phyloP scores from a whole-genome alignment of 768 basidiomycete genomes.

The Suillus spraguei region DNA sequence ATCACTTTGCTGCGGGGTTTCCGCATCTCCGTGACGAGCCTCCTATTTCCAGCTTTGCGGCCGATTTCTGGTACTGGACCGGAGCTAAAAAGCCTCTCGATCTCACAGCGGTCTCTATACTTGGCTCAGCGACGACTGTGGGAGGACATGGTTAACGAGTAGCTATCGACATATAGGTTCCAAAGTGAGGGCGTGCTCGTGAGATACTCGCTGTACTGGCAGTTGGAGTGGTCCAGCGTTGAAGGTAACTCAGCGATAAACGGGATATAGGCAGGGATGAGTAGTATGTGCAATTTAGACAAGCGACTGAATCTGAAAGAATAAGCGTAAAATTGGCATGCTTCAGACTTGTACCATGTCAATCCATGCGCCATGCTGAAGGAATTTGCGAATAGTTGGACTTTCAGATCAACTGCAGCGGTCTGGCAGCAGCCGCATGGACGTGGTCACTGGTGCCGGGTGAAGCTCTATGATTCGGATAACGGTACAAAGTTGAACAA shows the following conservation, averaged over 20 bases:
- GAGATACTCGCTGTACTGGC: not conserved
- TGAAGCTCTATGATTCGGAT: too few relatives aligned
- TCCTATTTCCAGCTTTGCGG: slow-evolving; percentile 48
- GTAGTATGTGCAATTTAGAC: not conserved
- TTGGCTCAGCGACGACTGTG: not conserved
- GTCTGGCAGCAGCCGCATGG: too few relatives aligned
- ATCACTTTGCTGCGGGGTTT: slow-evolving; percentile 89
- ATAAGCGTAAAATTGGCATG: not conserved
- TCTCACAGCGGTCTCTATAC: not conserved
- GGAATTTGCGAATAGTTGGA: too few relatives aligned
- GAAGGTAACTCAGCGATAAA: not conserved
- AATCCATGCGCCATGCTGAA: not conserved
- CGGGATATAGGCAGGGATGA: not conserved
- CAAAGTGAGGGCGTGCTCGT: not conserved
- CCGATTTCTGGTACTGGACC: not conserved
- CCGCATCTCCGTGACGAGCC: slow-evolving; percentile 97
- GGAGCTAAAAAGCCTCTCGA: not conserved
- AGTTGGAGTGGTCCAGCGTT: not conserved
- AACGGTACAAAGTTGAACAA: not conserved
- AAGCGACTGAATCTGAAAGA: not conserved
- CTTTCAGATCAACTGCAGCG: too few relatives aligned
- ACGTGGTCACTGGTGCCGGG: too few relatives aligned
- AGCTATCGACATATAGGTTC: not conserved
- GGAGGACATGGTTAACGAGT: not conserved
- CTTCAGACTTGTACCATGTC: not conserved